These are phyloP conservation scores for Mycena galopus DNA, from an alignment of 768 basidiomycete genomes.

Conservation along the genomic window DNA sequence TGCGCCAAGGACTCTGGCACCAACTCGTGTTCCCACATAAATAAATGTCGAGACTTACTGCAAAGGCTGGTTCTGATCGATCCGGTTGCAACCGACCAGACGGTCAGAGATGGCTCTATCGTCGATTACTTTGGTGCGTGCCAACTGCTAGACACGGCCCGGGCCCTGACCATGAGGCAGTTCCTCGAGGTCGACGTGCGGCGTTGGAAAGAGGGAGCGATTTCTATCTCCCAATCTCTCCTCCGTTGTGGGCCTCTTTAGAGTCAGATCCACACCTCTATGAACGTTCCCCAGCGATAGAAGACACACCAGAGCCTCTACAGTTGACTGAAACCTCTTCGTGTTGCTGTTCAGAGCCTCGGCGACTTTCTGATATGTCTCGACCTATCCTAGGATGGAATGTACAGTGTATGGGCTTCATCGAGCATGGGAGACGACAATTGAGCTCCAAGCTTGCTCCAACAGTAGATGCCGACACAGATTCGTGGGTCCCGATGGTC, in stretches of 20 bases:
- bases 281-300: neutral
- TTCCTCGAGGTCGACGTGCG: neutral
- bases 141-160: neutral
- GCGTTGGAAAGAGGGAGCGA: neutral
- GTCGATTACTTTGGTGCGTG: conserved; percentile 8
- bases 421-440: neutral
- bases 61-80: conserved; percentile 17
- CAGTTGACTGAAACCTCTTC: neutral
- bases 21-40: neutral
- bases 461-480: conserved; percentile 1
- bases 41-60: neutral
- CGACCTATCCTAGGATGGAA: neutral
- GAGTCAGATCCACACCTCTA: conserved; percentile 2
- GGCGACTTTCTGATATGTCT: neutral
- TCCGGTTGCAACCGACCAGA: conserved; percentile 7
- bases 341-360: conserved; percentile 14
- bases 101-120: neutral
- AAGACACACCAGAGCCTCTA: neutral
- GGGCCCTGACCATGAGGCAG: neutral
- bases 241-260: conserved; percentile 21
- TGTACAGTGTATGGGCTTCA: conserved; percentile 20
- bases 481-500: conserved; percentile 24
- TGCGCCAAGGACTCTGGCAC: conserved; percentile 10
- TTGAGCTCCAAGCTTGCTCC: conserved; percentile 30
- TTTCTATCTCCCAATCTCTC: conserved; percentile 25